Base-by-base conservation (phyloP, 2,329 filamentous ascomycete species). In the Aspergillus glaucus region DNA sequence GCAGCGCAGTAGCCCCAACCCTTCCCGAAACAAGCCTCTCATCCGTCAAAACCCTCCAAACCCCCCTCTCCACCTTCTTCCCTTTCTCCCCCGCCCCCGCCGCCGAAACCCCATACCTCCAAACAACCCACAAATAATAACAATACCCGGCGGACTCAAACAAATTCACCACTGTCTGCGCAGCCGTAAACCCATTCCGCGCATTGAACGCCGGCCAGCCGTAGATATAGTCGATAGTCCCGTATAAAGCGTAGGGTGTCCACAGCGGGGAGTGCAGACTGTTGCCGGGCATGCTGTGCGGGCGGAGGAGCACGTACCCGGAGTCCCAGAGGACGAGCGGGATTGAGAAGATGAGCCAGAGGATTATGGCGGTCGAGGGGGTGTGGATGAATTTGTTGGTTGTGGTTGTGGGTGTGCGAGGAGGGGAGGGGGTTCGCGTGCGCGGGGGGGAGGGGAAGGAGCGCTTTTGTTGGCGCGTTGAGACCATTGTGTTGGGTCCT, bases 301-400 rank as follows among this genome's bases (percentile, higher is more conserved):
- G 90, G 17, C 90, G 87, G 47, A 87, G 73, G 43, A 95, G 75
- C 36, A 95, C 82, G 72, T 95, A 95, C 50, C 75, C 74, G 26
- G 80, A 80, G 71, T 95, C 90, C 90, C 90, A 95, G 45, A 81
- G 62, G 44, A 95, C 88, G 51, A 94, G 78, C 1, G 87, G 88
- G 14, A 93, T 71, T 17, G 87, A 90, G 52, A 92, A 55, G 50
- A 77, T 69, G 22, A 95, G 76, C 89, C 89, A 95, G 54, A 82
- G 56, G 40, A 88, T 77, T 19, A 80, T 74, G 10, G 82, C 62
- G 45, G 77, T 77, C 10, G 79, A 79, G 3, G 81, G 79, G 0
- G 77, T 81, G 61, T 87, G 83, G 9, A 77, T 72, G 80, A 81
- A 67, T 63, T 59, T 62, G 43, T 62, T 62, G 28, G 55, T 50